These are phyloP conservation scores for Cadophora luteo-olivacea DNA, from an alignment of 2,329 filamentous ascomycete genomes.

Conservation along the genomic window DNA sequence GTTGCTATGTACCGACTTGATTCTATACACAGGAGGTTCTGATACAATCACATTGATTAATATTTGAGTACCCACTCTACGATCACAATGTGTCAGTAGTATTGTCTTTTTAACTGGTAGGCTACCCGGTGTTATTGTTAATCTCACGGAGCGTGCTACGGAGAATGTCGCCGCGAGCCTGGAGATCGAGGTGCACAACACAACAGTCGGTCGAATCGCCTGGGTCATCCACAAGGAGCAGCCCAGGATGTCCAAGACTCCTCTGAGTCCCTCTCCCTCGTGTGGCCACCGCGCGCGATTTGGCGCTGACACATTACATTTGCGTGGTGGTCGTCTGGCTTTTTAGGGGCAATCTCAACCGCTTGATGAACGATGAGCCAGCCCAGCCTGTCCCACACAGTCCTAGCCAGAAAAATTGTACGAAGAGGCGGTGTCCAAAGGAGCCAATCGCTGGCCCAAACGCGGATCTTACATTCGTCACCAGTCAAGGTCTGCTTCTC, in stretches of 20 bases:
- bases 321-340: conserved; percentile 4
- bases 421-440: conserved; percentile 16
- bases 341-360: conserved; percentile 2
- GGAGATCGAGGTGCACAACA: no score
- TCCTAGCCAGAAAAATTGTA: background rate
- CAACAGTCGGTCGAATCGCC: no score
- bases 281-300: conserved; percentile 2
- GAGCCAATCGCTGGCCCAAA: conserved; percentile 2
- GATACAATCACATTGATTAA: background rate
- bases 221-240: no score
- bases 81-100: background rate
- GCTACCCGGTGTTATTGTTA: background rate
- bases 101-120: background rate
- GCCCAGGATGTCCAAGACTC: conserved; percentile 2
- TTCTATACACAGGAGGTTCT: background rate
- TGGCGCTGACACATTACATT: conserved; percentile 1
- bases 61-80: background rate
- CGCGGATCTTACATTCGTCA: conserved; percentile 3
- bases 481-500: background rate
- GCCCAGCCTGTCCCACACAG: conserved; percentile 6
- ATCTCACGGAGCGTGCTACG: no score
- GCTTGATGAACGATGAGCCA: background rate
- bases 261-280: background rate
- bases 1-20: background rate
- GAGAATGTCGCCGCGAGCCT: no score